Evolutionary conservation across 768 basidiomycete genomes (phyloP), one percentile per base, ranked within the genome.

Genomic region (Tremella mesenterica): DNA sequence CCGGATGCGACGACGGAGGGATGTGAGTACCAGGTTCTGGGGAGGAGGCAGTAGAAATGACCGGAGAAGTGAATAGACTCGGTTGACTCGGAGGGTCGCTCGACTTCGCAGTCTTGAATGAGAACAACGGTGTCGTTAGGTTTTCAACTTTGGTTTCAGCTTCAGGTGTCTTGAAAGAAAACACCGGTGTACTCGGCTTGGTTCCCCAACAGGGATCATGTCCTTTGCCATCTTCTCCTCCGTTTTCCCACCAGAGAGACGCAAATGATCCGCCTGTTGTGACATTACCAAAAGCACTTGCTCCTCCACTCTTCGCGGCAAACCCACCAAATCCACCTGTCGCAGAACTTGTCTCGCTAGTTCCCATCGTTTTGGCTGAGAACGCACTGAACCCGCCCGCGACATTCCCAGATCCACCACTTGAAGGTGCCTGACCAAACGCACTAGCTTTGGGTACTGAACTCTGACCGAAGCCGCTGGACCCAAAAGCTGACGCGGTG

Each of bases 391-490:
- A 68, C 2, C 66, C 66, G 26, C 66, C 66, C 44, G 61, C 49
- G 7, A 47, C 53, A 12, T 48, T 26, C 1, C 59, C 30, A 21
- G 60, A 28, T 12, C 48, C 47, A 9, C 60, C 39, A 3, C 29
- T 39, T 1, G 53, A 43, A 33, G 67, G 53, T 4, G 77, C 63
- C 36, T 77, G 73, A 14, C 74, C 75, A 50, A 79, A 79, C 23
- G 50, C 73, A 67, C 21, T 57, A 13, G 56, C 48, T 28, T 29
- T 58, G 53, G 29, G 59, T 41, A 10, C 50, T 27, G 62, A 55
- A 10, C 55, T 4, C 47, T 63, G 58, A 38, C 65, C 64, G 28
- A 63, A 63, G 1, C 52, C 61, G 4, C 56, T 36, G 10, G 38
- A 38, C 16, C 49, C 50, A 28, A 48, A 48, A 6, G 51, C 49